Evolutionary conservation across 2,329 filamentous ascomycete genomes (phyloP), one percentile per base, ranked within the genome.

Genomic region (Paraphoma sp.): DNA sequence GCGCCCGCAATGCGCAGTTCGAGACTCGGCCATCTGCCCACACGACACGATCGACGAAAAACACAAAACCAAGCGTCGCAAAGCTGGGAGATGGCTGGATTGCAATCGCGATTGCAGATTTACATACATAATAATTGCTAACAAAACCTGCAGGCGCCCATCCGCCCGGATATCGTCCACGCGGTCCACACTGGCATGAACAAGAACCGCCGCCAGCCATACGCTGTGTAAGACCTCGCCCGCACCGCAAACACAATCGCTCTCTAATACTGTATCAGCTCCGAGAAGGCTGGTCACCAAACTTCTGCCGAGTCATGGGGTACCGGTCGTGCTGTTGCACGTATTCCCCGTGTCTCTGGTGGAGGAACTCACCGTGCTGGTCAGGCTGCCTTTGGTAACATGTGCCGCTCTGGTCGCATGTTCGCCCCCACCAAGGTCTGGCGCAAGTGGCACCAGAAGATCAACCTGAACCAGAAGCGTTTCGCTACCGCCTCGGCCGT

Each of bases 401-500:
- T 94, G 93, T 99, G 95, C 87, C 93, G 95, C 82, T 97, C 94
- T 80, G 95, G 96, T 87, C 95, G 95, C 86, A 99, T 99, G 95
- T 99, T 99, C 86, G 95, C 95, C 74, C 95, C 95, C 72, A 99
- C 95, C 84, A 99, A 99, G 90, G 91, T 97, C 86, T 99, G 95
- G 96, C 89, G 95, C 82, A 97, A 97, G 87, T 99, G 95, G 96
- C 95, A 99, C 88, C 88, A 97, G 87, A 98, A 98, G 93, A 88
- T 99, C 89, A 97, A 96, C 88, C 88, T 96, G 83, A 91, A 91
- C 83, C 95, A 99, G 89, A 97, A 95, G 87, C 95, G 95, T 77
- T 99, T 97, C 82, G 95, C 95, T 83, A 96, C 93, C 78, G 92
- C 92, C 81, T 99, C 95, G 76, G 95, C 95, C 78, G 87, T 99